Evolutionary conservation across 257 asterid species (phyloP).

Genomic region (Lavandula angustifolia): DNA sequence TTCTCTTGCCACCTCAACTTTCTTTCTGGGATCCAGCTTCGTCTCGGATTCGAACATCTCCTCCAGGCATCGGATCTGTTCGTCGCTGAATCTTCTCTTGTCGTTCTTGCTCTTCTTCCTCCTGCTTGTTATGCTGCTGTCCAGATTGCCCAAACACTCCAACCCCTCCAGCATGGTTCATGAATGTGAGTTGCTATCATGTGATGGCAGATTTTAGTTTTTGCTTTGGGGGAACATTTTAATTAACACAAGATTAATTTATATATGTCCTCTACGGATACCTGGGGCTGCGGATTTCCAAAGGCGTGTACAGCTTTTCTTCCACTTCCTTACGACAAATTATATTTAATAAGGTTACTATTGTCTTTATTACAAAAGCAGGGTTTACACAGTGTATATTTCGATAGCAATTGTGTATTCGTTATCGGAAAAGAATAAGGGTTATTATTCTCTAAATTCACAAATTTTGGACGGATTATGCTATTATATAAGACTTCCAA

Average conservation of each 20-base stretch:
- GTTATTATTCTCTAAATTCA: too few species aligned
- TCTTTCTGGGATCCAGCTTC: constrained; percentile 54
- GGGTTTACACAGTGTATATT: too few species aligned
- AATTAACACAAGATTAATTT: background rate
- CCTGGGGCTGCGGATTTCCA: background rate
- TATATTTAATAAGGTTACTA: too few species aligned
- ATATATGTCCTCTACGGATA: too few species aligned
- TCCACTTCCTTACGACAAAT: constrained; percentile 3
- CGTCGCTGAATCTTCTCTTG: constrained; percentile 53
- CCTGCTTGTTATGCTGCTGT: constrained; percentile 6
- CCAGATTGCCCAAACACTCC: too few species aligned
- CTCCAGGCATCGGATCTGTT: constrained; percentile 56
- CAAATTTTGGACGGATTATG: too few species aligned
- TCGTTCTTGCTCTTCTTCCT: constrained; percentile 37
- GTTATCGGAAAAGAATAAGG: too few species aligned
- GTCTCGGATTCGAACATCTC: constrained; percentile 53
- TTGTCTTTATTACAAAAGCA: too few species aligned
- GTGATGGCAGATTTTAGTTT: background rate
- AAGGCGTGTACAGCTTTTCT: constrained; percentile 32
- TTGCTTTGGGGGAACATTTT: background rate
- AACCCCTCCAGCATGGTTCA: background rate
- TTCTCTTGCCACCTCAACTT: constrained; percentile 50
- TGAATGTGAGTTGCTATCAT: background rate
- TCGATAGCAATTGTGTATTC: too few species aligned
- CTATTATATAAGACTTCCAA: too few species aligned